These are phyloP conservation scores for Letharia columbiana DNA, from an alignment of 495 filamentous ascomycete genomes.

Conservation along the genomic window DNA sequence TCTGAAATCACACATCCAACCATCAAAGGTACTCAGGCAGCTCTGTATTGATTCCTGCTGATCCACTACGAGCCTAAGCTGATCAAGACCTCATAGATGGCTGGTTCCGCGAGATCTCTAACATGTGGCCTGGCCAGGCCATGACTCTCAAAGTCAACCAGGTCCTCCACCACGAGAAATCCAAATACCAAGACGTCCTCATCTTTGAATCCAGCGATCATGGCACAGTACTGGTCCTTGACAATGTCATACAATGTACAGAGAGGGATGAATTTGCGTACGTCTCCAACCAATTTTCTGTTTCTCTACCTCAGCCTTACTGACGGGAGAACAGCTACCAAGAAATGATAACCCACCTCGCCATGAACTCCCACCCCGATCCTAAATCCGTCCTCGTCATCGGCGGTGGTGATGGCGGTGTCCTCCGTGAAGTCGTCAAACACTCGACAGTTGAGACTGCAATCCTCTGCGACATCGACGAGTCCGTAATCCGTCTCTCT, in stretches of 20 bases:
- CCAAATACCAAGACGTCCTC: conserved; percentile 95
- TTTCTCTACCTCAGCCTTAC: background rate
- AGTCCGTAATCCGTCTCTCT: conserved; percentile 97
- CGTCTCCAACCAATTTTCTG: conserved; percentile 23
- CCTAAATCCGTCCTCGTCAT: conserved; percentile 98
- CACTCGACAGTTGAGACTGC: conserved; percentile 90
- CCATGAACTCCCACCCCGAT: conserved; percentile 96
- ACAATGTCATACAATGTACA: conserved; percentile 98
- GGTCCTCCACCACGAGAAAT: conserved; percentile 97
- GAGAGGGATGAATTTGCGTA: conserved; percentile 96
- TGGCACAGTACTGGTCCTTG: conserved; percentile 92
- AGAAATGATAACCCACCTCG: conserved; percentile 99
- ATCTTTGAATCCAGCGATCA: conserved; percentile 97
- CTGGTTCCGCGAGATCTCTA: conserved; percentile 97
- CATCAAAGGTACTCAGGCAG: conserved; percentile 42
- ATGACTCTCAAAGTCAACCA: conserved; percentile 98
- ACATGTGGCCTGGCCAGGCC: conserved; percentile 98
- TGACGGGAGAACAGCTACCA: conserved; percentile 57
- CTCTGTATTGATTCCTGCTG: background rate
- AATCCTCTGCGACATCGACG: conserved; percentile 95
- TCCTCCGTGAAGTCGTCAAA: conserved; percentile 96
- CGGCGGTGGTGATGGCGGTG: conserved; percentile 92
- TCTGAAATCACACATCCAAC: conserved; percentile 51
- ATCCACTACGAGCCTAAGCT: conserved; percentile 1
- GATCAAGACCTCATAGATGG: conserved; percentile 58